These are phyloP conservation scores for Pilaira anomala DNA, from an alignment of 192 early-diverging fungal genomes.

Conservation along the genomic window DNA sequence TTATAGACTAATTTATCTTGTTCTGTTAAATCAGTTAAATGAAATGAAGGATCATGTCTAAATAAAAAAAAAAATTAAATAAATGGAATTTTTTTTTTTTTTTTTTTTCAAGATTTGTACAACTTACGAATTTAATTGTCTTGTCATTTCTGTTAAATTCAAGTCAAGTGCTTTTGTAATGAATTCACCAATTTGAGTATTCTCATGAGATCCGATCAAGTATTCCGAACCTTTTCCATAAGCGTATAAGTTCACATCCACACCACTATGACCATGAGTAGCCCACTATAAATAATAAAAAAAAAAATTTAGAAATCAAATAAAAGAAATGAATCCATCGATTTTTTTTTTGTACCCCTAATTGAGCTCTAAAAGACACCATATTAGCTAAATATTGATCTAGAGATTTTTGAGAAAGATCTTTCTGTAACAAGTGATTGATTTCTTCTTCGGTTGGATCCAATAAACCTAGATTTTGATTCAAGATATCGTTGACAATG, in stretches of 20 bases:
- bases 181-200: slow-evolving; percentile 80
- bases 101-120: too few species aligned
- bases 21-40: background rate
- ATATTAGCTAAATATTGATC: slow-evolving; percentile 50
- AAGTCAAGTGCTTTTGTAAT: slow-evolving; percentile 59
- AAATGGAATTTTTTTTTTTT: too few species aligned
- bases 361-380: slow-evolving; percentile 52
- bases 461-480: slow-evolving; percentile 64
- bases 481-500: slow-evolving; percentile 28
- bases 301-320: slow-evolving; percentile 20
- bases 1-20: background rate
- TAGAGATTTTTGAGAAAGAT: slow-evolving; percentile 33
- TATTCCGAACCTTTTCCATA: slow-evolving; percentile 60
- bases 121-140: slow-evolving; percentile 23
- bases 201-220: slow-evolving; percentile 81
- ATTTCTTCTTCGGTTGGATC: slow-evolving; percentile 66
- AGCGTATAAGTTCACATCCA: slow-evolving; percentile 94
- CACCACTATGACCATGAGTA: slow-evolving; percentile 90
- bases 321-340: background rate
- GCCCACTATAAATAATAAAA: slow-evolving; percentile 55
- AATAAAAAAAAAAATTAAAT: background rate
- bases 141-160: slow-evolving; percentile 60
- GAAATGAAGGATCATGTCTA: background rate
- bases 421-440: slow-evolving; percentile 26
- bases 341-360: slow-evolving; percentile 45